Evolutionary conservation across 169 alveolate species (phyloP).

Genomic region (Plasmodium cynomolgi): DNA sequence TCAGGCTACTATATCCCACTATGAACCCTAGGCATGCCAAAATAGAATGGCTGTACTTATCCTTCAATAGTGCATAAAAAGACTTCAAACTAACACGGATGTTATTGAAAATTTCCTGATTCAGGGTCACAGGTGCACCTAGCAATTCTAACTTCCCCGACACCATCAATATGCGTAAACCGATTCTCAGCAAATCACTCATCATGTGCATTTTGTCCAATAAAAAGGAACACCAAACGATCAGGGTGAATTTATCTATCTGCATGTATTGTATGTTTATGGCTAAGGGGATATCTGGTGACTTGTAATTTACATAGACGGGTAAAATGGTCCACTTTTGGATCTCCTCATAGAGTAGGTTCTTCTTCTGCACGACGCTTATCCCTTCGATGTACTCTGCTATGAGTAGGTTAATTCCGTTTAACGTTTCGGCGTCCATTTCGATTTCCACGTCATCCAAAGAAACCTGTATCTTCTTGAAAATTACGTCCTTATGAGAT

Average conservation of each 20-base stretch:
- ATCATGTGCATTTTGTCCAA: conserved; percentile 88
- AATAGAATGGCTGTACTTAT: conserved; percentile 85
- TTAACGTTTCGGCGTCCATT: conserved; percentile 76
- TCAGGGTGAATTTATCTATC: conserved; percentile 83
- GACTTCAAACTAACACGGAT: conserved; percentile 85
- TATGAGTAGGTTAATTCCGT: conserved; percentile 52
- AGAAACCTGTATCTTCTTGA: conserved; percentile 82
- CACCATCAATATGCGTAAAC: conserved; percentile 84
- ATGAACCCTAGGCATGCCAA: conserved; percentile 86
- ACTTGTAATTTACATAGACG: conserved; percentile 76
- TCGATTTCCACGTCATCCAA: conserved; percentile 88
- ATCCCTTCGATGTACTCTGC: conserved; percentile 74
- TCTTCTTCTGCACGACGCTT: conserved; percentile 49
- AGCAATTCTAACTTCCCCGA: conserved; percentile 82
- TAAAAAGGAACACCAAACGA: conserved; percentile 88
- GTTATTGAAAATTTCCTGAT: conserved; percentile 84
- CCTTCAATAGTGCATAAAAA: conserved; percentile 85
- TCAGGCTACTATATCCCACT: conserved; percentile 91
- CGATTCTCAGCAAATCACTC: conserved; percentile 87
- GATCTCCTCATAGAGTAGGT: conserved; percentile 63
- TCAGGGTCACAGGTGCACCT: conserved; percentile 90
- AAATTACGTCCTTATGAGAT: conserved; percentile 83
- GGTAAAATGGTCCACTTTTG: conserved; percentile 75
- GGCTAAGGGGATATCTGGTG: conserved; percentile 84
- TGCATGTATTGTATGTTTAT: conserved; percentile 83